A percentile compares a stretch with the other conserved stretches of the same genome.
Conservation (phyloP, 2,329 filamentous ascomycete species). For the Tothia fuscella region DNA sequence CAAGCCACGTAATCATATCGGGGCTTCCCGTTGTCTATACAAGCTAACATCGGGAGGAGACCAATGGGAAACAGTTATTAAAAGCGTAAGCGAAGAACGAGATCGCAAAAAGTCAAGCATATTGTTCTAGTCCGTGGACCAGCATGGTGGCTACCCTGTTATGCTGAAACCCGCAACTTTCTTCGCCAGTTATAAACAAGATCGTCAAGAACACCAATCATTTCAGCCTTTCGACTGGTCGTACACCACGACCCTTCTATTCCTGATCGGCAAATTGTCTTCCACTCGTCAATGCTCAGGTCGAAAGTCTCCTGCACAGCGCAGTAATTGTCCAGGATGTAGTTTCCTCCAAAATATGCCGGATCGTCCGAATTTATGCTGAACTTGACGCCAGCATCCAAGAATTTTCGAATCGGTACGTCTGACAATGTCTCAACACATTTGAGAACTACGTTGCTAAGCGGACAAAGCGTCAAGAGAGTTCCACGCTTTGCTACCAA, state of each 20-base stretch:
- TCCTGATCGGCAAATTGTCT: slow-evolving; percentile 45
- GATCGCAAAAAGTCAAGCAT: too few species aligned
- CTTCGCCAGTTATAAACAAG: slow-evolving; percentile 2
- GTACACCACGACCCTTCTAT: slow-evolving; percentile 61
- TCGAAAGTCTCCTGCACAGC: slow-evolving; percentile 61
- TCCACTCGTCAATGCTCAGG: slow-evolving; percentile 55
- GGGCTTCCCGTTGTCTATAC: too few species aligned
- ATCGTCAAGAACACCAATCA: slow-evolving; percentile 27
- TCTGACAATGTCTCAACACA: slow-evolving; percentile 42
- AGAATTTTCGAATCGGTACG: slow-evolving; percentile 50
- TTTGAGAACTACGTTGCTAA: slow-evolving; percentile 57
- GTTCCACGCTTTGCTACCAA: slow-evolving; percentile 45
- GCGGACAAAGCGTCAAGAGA: slow-evolving; percentile 59
- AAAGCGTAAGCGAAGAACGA: too few species aligned
- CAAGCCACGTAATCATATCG: too few species aligned
- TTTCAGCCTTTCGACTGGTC: slow-evolving; percentile 46
- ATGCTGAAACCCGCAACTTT: too few species aligned
- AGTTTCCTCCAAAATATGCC: slow-evolving; percentile 59
- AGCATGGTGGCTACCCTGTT: too few species aligned
- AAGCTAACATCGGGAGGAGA: too few species aligned
- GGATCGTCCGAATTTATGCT: slow-evolving; percentile 66
- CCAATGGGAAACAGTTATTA: too few species aligned
- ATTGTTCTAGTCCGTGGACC: too few species aligned
- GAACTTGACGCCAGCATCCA: slow-evolving; percentile 53
- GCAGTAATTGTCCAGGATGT: slow-evolving; percentile 64